phyloP scores from a whole-genome alignment of 1,284 basidiomycete genomes.

The Cystobasidium pallidum region DNA sequence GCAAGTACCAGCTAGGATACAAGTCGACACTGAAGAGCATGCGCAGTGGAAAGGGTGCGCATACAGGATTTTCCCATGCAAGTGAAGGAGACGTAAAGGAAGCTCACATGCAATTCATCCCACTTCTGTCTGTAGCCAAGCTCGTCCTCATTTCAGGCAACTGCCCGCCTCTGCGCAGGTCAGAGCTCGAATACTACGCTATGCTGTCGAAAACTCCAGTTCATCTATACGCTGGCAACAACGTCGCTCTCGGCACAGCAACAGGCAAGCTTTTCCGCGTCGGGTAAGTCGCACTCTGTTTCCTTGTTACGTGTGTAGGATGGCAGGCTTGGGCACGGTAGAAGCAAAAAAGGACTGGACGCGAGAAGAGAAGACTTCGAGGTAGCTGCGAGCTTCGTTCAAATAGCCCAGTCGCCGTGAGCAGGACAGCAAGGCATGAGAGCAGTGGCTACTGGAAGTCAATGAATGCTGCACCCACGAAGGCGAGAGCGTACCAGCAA shows the following conservation, averaged over 20 bases:
- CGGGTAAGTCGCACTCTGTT: slow-evolving; percentile 59
- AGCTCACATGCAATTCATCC: slow-evolving; percentile 59
- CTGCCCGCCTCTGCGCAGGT: slow-evolving; percentile 98
- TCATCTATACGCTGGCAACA: slow-evolving; percentile 68
- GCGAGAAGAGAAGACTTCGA: neutral
- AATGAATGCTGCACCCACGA: too few species aligned
- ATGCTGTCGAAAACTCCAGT: slow-evolving; percentile 69
- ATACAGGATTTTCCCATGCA: too few species aligned
- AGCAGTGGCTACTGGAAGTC: too few species aligned
- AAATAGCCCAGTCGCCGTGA: too few species aligned
- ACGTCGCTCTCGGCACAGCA: slow-evolving; percentile 97
- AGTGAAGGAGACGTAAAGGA: too few species aligned
- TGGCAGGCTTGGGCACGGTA: slow-evolving; percentile 4
- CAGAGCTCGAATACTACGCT: slow-evolving; percentile 99
- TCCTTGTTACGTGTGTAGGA: neutral
- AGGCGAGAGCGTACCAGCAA: too few species aligned
- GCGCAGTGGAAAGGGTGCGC: slow-evolving; percentile 91
- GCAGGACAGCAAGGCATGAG: too few species aligned
- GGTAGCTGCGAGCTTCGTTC: neutral
- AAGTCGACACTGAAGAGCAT: slow-evolving; percentile 98
- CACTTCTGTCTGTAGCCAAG: slow-evolving; percentile 70
- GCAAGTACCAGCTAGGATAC: slow-evolving; percentile 88
- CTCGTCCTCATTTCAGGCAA: slow-evolving; percentile 98
- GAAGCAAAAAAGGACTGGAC: neutral
- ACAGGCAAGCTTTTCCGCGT: slow-evolving; percentile 99